Evolutionary conservation across 1,284 basidiomycete species (phyloP).

Genomic region (Ustilago vetiveriae): DNA sequence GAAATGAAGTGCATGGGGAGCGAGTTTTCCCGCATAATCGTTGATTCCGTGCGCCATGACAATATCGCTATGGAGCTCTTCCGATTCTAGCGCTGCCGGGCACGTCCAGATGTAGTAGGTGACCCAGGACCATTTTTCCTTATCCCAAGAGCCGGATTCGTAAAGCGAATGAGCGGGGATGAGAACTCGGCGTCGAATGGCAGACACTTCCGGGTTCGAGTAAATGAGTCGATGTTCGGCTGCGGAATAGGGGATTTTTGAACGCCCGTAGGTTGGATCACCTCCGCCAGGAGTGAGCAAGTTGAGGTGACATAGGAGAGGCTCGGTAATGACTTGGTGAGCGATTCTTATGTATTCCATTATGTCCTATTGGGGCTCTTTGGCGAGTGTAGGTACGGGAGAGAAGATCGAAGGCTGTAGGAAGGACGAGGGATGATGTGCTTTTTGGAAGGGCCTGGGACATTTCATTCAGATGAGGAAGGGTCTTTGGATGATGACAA

Average conservation of each 20-base stretch:
- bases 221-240: slow-evolving; percentile 58
- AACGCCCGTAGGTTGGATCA: slow-evolving; percentile 63
- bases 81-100: slow-evolving; percentile 33
- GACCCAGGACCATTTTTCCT: slow-evolving; percentile 47
- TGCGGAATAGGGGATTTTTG: slow-evolving; percentile 46
- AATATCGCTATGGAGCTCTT: slow-evolving; percentile 54
- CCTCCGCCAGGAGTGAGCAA: slow-evolving; percentile 49
- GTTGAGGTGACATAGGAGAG: slow-evolving; percentile 56
- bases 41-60: slow-evolving; percentile 64
- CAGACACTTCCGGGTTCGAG: slow-evolving; percentile 58
- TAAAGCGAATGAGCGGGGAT: slow-evolving; percentile 42
- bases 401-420: too few relatives aligned
- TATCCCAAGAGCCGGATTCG: slow-evolving; percentile 38
- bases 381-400: too few relatives aligned
- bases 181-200: slow-evolving; percentile 49
- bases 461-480: too few relatives aligned
- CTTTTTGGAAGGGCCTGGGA: too few relatives aligned
- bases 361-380: too few relatives aligned
- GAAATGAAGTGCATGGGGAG: slow-evolving; percentile 69
- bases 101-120: slow-evolving; percentile 62
- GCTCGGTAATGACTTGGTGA: slow-evolving; percentile 60
- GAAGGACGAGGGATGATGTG: too few relatives aligned
- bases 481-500: too few relatives aligned
- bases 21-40: slow-evolving; percentile 66
- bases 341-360: slow-evolving; percentile 37